Percentiles rank a stretch among this genome's conserved stretches.
These are phyloP conservation scores for Mortierella sp. DNA, from an alignment of 371 early-diverging fungal genomes.

Conservation along the genomic window DNA sequence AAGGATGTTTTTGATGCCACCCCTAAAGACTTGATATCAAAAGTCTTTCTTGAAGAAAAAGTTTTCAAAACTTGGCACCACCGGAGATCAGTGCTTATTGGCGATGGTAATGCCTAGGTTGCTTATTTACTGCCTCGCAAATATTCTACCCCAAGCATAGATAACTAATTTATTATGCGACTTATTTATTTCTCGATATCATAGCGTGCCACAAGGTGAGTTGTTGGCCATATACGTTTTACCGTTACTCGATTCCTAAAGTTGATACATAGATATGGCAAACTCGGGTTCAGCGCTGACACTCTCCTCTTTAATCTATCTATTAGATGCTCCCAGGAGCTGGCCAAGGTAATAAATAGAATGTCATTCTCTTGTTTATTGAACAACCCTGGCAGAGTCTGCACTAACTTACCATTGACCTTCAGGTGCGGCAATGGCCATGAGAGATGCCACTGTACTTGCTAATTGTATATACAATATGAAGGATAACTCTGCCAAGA, in stretches of 20 bases:
- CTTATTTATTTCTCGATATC: neutral
- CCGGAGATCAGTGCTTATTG: neutral
- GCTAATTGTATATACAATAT: conserved; percentile 10
- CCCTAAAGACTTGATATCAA: too few species aligned
- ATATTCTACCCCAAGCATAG: too few species aligned
- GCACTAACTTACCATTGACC: neutral
- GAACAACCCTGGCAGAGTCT: too few species aligned
- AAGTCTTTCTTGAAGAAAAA: neutral
- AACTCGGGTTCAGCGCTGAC: too few species aligned
- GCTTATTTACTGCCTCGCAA: too few species aligned
- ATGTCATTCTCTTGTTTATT: too few species aligned
- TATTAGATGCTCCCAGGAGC: conserved; percentile 10
- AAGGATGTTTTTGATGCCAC: too few species aligned
- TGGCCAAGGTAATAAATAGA: conserved; percentile 3
- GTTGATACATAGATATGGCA: too few species aligned
- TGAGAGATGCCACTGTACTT: conserved; percentile 9
- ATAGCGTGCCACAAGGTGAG: conserved; percentile 13
- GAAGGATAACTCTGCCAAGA: too few species aligned
- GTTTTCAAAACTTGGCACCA: conserved; percentile 1
- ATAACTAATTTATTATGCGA: too few species aligned
- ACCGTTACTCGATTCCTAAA: too few species aligned
- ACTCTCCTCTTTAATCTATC: too few species aligned
- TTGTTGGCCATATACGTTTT: neutral
- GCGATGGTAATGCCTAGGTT: neutral
- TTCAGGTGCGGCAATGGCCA: conserved; percentile 11